Percentiles rank a stretch among this genome's conserved stretches.
These are phyloP conservation scores for Fusarium ambrosium DNA, from an alignment of 2,329 filamentous ascomycete genomes.

Conservation along the genomic window DNA sequence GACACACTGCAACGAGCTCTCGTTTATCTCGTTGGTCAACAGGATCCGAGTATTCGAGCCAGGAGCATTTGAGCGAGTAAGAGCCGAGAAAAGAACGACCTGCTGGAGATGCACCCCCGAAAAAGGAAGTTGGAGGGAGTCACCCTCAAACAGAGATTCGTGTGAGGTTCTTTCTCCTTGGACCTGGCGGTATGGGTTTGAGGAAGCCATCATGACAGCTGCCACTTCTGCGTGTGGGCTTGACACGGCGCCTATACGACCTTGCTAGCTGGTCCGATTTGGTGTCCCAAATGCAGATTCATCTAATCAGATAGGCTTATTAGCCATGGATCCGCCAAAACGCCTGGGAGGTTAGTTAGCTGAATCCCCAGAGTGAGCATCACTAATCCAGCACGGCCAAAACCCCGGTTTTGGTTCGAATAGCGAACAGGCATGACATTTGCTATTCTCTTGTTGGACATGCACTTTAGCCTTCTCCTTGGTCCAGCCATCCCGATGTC, in stretches of 20 bases:
- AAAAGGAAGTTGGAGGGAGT: slow-evolving; percentile 21
- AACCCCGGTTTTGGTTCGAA: not conserved
- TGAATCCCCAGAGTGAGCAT: slow-evolving; percentile 5
- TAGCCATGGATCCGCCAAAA: slow-evolving; percentile 9
- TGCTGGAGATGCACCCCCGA: not conserved
- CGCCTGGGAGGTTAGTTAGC: slow-evolving; percentile 12
- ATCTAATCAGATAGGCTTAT: slow-evolving; percentile 31
- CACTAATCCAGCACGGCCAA: not conserved
- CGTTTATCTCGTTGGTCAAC: slow-evolving; percentile 23
- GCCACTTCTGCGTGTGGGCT: slow-evolving; percentile 10
- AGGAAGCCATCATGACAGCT: slow-evolving; percentile 15
- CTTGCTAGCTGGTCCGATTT: slow-evolving; percentile 1
- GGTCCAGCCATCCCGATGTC: slow-evolving; percentile 13
- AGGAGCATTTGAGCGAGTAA: slow-evolving; percentile 34
- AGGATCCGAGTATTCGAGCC: slow-evolving; percentile 11
- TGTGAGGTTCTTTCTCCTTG: not conserved
- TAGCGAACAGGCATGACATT: slow-evolving; percentile 1
- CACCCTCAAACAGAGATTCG: not conserved
- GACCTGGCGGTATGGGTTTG: not conserved
- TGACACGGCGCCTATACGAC: slow-evolving; percentile 17
- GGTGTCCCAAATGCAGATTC: slow-evolving; percentile 7
- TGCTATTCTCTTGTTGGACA: slow-evolving; percentile 11
- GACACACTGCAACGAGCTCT: slow-evolving; percentile 14
- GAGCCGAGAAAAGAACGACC: slow-evolving; percentile 20
- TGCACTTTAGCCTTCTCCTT: slow-evolving; percentile 9